These are phyloP conservation scores for Globisporangium barbulae DNA, from an alignment of 352 stramenopile genomes.

Conservation along the genomic window DNA sequence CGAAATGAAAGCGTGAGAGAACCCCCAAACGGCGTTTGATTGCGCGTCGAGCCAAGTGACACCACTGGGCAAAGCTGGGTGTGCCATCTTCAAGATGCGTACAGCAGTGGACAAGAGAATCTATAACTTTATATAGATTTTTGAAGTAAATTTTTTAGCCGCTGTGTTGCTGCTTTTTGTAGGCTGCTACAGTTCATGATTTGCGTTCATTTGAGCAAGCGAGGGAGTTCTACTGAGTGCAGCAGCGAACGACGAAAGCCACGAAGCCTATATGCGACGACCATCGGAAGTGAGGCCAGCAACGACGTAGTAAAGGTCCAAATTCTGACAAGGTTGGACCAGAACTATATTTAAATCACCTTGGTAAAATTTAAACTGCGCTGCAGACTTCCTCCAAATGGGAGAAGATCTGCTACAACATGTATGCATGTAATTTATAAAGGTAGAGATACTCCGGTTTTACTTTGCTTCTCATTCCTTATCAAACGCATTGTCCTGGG, in stretches of 20 bases:
- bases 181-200: too few species aligned
- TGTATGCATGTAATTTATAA: too few species aligned
- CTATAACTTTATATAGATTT: conserved; percentile 1
- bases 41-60: background rate
- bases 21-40: background rate
- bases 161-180: background rate
- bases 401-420: too few species aligned
- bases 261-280: too few species aligned
- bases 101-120: background rate
- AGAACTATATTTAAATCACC: too few species aligned
- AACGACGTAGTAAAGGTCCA: background rate
- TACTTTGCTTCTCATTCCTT: too few species aligned
- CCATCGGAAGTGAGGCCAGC: background rate
- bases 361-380: too few species aligned
- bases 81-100: background rate
- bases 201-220: too few species aligned
- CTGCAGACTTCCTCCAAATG: too few species aligned
- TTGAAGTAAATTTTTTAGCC: background rate
- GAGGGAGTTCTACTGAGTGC: background rate
- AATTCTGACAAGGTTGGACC: too few species aligned
- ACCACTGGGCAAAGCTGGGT: background rate
- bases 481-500: too few species aligned
- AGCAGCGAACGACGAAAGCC: background rate
- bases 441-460: too few species aligned
- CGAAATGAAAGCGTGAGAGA: background rate